Base-by-base conservation (phyloP, 805 yeast species). In the Yarrowia porcina region DNA sequence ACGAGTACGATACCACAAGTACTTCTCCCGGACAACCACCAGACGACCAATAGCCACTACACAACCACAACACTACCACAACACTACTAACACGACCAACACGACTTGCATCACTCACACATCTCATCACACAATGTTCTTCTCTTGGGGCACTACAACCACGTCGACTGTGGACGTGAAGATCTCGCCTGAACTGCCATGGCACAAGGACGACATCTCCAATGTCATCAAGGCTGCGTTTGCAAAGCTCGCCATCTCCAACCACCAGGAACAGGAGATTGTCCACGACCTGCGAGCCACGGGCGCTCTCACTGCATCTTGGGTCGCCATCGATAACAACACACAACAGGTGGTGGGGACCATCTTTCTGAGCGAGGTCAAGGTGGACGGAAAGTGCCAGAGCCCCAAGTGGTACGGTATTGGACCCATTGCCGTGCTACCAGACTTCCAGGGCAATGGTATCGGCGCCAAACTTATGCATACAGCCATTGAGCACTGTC, bases 191-290 rank as follows among this genome's bases (percentile, higher is more conserved):
- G 59, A 52, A 42, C 44, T 52, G 33, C 59, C 59, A 7, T 52
- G 59, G 59, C 59, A 52, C 25, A 52, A 36, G 25, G 59, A 52
- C 21, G 59, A 52, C 23, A 52, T 52, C 15, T 20, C 44, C 17
- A 52, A 25, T 18, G 59, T 52, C 25, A 52, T 52, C 59, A 52
- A 52, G 20, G n/a, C 59, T 13, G 59, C 59, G 17, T 52, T 52
- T 15, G 44, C 59, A 3, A 52, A 52, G 44, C 28, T 52, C 21
- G 18, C 59, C 21, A 52, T 52, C 33, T 52, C 59, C 59, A 52
- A 52, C 44, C 59, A 52, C 33, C 44, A 52, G 44, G 59, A 52
- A 18, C 59, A 52, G 33, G 59, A 52, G 59, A 52, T 52, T 9
- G 59, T 52, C 8, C 59, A 52, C 44, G 59, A 52, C 44, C 33